Base-by-base conservation (phyloP, 2,329 filamentous ascomycete genomes). In the Delphinella strobiligena region DNA sequence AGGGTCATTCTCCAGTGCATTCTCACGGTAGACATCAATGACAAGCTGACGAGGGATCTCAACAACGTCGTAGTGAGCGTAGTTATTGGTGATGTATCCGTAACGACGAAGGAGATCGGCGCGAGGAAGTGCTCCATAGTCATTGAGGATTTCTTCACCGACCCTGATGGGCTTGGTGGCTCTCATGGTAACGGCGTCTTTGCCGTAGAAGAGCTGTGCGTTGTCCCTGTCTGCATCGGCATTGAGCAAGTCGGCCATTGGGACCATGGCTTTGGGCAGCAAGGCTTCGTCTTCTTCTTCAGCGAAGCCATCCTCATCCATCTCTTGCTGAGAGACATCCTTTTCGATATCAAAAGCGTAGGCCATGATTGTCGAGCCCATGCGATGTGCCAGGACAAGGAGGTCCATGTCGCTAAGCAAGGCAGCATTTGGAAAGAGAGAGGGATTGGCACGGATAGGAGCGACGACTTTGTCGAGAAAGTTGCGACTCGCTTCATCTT, bases 281-380 rank as follows among this genome's bases (percentile, higher is more conserved):
- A 60, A 56, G 14, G 60, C 64, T 19, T 69, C 65, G 44, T 68
- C 65, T 15, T 63, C 61, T 44, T 67, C 65, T 30, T 62, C 63
- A 2, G 52, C 57, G 44, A 61, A 65, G 14, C 67, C 66, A 33
- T 72, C 71, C 2, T 77, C 72, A 2, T 75, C 74, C 1, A 74
- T 67, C 3, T 76, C 67, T 18, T 75, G 71, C 0, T 58, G 52
- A n/a, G 49, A 49, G 4, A 54, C 50, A 11, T 51, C 54, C 29
- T 68, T 67, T 47, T 77, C 75, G 5, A 93, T 72, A 49, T 94
- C 87, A 55, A 94, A 94, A 0, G 85, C 85, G 55, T 93, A 94
- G 0, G 85, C 81, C 86, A 94, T 93, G 48, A 94, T 89, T 10
- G 82, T 77, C 44, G 81, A 87, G 1, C 82, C 87, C 78, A 93